Percentiles rank a stretch among this genome's conserved stretches.
phyloP scores from a whole-genome alignment of 805 yeast species.

The Metschnikowia kofuensis region DNA sequence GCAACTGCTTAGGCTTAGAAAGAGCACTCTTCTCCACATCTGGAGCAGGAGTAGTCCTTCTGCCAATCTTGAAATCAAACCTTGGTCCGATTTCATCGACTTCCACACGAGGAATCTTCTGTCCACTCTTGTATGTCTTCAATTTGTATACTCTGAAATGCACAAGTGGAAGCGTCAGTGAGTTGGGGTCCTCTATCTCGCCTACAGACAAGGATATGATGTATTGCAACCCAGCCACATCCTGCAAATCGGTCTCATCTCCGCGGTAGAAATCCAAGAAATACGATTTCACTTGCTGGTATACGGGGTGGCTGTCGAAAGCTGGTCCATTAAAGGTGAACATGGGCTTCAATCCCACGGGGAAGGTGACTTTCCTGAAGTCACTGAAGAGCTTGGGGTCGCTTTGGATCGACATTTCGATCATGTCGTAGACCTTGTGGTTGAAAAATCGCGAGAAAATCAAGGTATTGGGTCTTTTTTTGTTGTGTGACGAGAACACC shows the following conservation, averaged over 20 bases:
- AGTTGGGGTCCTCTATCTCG: slow-evolving; percentile 72
- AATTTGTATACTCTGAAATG: slow-evolving; percentile 89
- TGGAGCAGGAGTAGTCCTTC: slow-evolving; percentile 76
- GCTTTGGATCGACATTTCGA: slow-evolving; percentile 74
- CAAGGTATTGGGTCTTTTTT: slow-evolving; percentile 89
- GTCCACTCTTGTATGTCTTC: slow-evolving; percentile 77
- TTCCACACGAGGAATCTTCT: slow-evolving; percentile 91
- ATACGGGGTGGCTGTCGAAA: slow-evolving; percentile 86
- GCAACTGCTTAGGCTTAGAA: slow-evolving; percentile 76
- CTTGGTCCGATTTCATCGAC: slow-evolving; percentile 95
- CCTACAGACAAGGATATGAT: slow-evolving; percentile 78
- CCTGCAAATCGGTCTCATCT: slow-evolving; percentile 74
- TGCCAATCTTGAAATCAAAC: slow-evolving; percentile 86
- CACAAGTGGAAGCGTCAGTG: slow-evolving; percentile 70
- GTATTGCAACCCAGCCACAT: slow-evolving; percentile 92
- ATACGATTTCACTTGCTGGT: slow-evolving; percentile 78
- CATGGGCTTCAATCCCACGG: slow-evolving; percentile 91
- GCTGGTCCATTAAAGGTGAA: slow-evolving; percentile 89
- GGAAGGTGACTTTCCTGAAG: slow-evolving; percentile 76
- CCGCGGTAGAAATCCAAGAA: slow-evolving; percentile 91
- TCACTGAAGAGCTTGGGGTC: slow-evolving; percentile 70
- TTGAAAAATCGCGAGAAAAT: slow-evolving; percentile 89
- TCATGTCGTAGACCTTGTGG: slow-evolving; percentile 88
- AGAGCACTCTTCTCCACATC: slow-evolving; percentile 90
- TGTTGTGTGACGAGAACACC: slow-evolving; percentile 75